Conservation (phyloP, 768 basidiomycete genomes). For the Mycena kentingensis region DNA sequence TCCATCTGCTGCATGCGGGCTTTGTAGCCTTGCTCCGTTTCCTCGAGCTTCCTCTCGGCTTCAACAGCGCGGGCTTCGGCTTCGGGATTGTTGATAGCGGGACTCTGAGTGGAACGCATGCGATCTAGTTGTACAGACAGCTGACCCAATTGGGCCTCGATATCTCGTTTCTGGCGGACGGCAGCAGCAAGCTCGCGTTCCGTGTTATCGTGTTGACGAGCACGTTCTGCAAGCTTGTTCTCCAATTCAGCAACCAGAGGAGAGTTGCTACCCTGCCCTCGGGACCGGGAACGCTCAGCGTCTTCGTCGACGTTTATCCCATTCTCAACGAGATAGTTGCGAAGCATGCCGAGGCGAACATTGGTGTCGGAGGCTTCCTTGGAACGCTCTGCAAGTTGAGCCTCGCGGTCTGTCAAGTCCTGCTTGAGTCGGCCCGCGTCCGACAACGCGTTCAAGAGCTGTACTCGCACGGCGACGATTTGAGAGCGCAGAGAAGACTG, state of each 20-base stretch:
- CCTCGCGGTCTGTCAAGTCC: conserved; percentile 67
- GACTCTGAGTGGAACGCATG: conserved; percentile 59
- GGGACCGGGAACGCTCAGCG: conserved; percentile 50
- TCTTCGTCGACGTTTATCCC: conserved; percentile 81
- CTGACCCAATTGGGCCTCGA: conserved; percentile 66
- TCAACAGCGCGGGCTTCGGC: conserved; percentile 57
- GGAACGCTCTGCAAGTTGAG: conserved; percentile 59
- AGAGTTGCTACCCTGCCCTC: conserved; percentile 40
- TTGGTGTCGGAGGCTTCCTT: conserved; percentile 70
- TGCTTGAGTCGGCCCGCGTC: conserved; percentile 72
- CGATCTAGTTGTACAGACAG: conserved; percentile 70
- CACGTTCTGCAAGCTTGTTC: conserved; percentile 70
- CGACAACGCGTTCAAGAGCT: conserved; percentile 66
- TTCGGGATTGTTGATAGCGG: conserved; percentile 40
- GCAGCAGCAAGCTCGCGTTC: conserved; percentile 75
- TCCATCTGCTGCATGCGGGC: conserved; percentile 86
- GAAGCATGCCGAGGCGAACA: conserved; percentile 75
- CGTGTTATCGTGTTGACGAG: conserved; percentile 68
- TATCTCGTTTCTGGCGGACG: conserved; percentile 69
- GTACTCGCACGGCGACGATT: conserved; percentile 69
- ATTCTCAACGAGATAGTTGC: conserved; percentile 85
- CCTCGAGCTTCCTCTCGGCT: conserved; percentile 76
- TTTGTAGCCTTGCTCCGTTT: conserved; percentile 78
- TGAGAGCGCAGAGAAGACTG: conserved; percentile 69
- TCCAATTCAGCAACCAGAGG: conserved; percentile 73